Conservation (phyloP, 2,329 filamentous ascomycete species). For the Chaetomiaceae sp. region DNA sequence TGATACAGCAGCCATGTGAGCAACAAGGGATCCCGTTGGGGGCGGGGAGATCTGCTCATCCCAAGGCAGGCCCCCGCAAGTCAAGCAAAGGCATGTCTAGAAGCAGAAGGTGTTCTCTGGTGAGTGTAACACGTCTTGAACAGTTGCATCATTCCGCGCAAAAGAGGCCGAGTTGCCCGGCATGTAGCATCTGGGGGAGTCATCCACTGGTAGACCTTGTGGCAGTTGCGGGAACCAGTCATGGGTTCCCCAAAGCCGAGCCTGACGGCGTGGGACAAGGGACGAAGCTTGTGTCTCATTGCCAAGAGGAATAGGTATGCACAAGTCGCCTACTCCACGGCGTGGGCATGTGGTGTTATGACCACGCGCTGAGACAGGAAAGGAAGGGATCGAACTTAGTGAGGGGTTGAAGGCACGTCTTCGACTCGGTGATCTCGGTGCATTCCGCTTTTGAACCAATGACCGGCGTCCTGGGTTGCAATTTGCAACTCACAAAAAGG, state of each 20-base stretch:
- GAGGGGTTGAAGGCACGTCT: background rate
- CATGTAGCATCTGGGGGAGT: too few species aligned
- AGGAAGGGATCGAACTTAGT: background rate
- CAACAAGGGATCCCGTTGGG: background rate
- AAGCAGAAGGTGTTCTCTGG: conserved; percentile 2
- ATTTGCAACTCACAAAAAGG: background rate
- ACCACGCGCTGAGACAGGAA: background rate
- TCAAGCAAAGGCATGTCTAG: background rate
- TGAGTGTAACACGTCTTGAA: background rate
- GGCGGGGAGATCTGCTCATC: background rate
- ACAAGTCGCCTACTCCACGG: background rate
- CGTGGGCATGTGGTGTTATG: background rate
- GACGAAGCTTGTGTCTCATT: conserved; percentile 1
- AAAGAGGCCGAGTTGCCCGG: background rate
- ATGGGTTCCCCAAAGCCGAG: background rate
- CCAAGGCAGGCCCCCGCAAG: background rate
- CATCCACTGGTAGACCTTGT: background rate
- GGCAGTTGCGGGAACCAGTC: background rate
- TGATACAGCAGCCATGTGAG: conserved; percentile 1
- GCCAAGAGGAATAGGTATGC: background rate
- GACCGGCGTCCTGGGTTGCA: background rate
- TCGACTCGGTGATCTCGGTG: too few species aligned
- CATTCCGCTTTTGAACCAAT: background rate
- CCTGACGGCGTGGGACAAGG: background rate
- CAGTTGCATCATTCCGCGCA: background rate